Base-by-base conservation (phyloP, 257 asterid genomes). In the Nicotiana otophora region DNA sequence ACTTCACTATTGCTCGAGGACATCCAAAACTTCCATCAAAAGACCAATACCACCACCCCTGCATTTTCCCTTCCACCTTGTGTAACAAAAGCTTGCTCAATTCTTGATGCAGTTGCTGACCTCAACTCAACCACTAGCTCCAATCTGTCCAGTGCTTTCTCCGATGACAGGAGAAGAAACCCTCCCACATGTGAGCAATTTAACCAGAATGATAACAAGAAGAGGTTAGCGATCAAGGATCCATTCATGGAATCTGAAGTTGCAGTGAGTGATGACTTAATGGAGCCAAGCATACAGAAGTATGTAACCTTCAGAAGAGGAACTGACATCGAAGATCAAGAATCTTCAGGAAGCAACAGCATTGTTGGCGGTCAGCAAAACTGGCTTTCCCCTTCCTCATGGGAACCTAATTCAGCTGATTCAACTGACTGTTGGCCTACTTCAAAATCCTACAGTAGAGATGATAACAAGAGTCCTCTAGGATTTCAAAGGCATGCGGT, bases 61-160 rank as follows among this genome's bases (percentile, higher is more conserved):
- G 39, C 89, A 1, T 88, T 92, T 65, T 58, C 93, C 36, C 88
- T 94, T 83, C 99, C 99, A 7, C 85, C 93, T 34, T 96, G 99
- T 81, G 89, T 96, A 55, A 88, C 94, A 9, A 96, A 96, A 80
- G 99, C 98, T 54, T 87, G 94, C 85, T 93, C 98, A 33, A 96
- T 96, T 76, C 95, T 94, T 54, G 98, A 96, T 78, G 99, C 99
- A 58, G 98, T 96, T 31, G 99, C 98, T 7, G 98, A 96, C 82
- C 95, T 96, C 63, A 96, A 96, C 88, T 96, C 98, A 84, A 90
- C 84, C 89, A 85, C 92, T 5, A 85, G 90, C 81, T 87, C 97
- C 61, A 89, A 84, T 31, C 31, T 87, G 54, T 83, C 91, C 26
- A 82, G 82, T 42, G 81, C 86, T 19, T 66, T 87, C 77, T 80